Conservation (phyloP, 495 filamentous ascomycete genomes). For the Lepidopterella palustris region DNA sequence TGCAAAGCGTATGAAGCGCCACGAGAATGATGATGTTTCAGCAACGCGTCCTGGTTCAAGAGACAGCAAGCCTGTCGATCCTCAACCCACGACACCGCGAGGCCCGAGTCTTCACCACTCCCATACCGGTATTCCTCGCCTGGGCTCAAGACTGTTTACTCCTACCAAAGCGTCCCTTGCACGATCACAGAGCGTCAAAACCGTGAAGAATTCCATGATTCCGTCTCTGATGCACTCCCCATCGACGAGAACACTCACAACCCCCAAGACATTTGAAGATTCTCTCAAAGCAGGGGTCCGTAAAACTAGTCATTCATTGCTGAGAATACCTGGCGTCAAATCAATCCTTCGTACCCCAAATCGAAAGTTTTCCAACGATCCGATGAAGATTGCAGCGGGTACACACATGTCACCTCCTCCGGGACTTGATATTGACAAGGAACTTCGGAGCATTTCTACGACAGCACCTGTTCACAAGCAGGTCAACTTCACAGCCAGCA, state of each 20-base stretch:
- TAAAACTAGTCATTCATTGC: conserved; percentile 21
- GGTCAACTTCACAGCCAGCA: conserved; percentile 54
- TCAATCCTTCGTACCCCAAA: conserved; percentile 57
- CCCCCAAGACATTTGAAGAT: conserved; percentile 16
- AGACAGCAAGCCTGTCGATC: conserved; percentile 39
- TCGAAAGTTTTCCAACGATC: conserved; percentile 57
- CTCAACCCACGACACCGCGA: conserved; percentile 35
- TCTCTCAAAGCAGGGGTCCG: conserved; percentile 14
- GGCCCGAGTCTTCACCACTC: conserved; percentile 4
- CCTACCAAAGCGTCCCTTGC: conserved; percentile 75
- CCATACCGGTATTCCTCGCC: conserved; percentile 36
- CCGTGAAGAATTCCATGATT: conserved; percentile 47
- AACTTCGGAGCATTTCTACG: conserved; percentile 31
- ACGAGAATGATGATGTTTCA: conserved; percentile 53
- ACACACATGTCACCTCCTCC: conserved; percentile 45
- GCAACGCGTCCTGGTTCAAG: conserved; percentile 44
- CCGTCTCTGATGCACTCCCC: conserved; percentile 49
- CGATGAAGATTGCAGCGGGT: conserved; percentile 53
- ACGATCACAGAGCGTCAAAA: conserved; percentile 55
- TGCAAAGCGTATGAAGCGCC: conserved; percentile 61
- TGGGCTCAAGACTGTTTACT: conserved; percentile 55
- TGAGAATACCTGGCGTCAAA: conserved; percentile 42
- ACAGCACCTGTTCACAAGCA: conserved; percentile 44
- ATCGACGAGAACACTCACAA: conserved; percentile 9
- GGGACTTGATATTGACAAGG: conserved; percentile 34